Base-by-base conservation (phyloP, 768 basidiomycete genomes). In the Psilocybe tampanensis region DNA sequence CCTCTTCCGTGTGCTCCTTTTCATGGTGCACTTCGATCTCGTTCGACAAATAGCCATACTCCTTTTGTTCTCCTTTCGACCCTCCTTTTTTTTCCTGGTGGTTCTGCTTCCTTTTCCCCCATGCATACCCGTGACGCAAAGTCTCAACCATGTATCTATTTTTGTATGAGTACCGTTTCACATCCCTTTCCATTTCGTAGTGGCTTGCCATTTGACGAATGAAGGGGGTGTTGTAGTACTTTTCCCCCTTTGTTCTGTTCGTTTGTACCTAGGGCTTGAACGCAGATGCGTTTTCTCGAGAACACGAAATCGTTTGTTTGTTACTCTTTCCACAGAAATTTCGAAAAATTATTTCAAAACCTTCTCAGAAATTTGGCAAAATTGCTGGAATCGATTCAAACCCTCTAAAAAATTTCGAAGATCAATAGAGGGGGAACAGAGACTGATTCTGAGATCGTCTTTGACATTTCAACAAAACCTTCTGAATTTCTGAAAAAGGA, bases 401-500 rank as follows among this genome's bases (percentile, higher is more conserved):
- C n/a, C n/a, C n/a, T n/a, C n/a, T n/a, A n/a, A n/a, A n/a, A n/a
- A n/a, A n/a, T n/a, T n/a, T n/a, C n/a, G n/a, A n/a, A n/a, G n/a
- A n/a, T n/a, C n/a, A n/a, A n/a, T n/a, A n/a, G n/a, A n/a, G n/a
- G n/a, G n/a, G n/a, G n/a, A n/a, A n/a, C n/a, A n/a, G n/a, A n/a
- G n/a, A n/a, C n/a, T n/a, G n/a, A n/a, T n/a, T n/a, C n/a, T n/a
- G n/a, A n/a, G n/a, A n/a, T n/a, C n/a, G n/a, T n/a, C n/a, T n/a
- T n/a, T n/a, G n/a, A n/a, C n/a, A 29, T 29, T 29, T 9, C 29
- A 29, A 29, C 29, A n/a, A n/a, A n/a, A n/a, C n/a, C n/a, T n/a
- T n/a, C n/a, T 21, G 26, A 12, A 54, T 33, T 33, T 24, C 55
- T 42, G 19, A 56, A 56, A 48, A 32, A 50, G 55, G 55, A 56